Conservation (phyloP, 2,329 filamentous ascomycete species). For the Tympanopsis confertula region DNA sequence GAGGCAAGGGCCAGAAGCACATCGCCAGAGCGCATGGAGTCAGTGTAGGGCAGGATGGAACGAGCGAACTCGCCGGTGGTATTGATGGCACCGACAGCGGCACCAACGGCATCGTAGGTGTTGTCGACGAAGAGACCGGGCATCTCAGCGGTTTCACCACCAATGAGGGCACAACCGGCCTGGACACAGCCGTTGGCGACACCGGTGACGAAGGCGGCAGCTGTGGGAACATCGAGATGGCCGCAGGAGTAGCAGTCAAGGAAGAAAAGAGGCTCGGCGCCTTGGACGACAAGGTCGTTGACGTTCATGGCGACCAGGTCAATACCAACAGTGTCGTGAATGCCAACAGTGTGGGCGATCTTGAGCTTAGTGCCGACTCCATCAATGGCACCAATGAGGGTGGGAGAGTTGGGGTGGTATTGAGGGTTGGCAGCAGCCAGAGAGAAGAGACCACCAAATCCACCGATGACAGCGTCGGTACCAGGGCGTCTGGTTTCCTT, state of each 20-base stretch:
- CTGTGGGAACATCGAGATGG: slow-evolving; percentile 66
- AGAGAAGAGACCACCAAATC: slow-evolving; percentile 83
- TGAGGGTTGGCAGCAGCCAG: slow-evolving; percentile 44
- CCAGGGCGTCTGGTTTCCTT: slow-evolving; percentile 73
- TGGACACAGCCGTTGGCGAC: slow-evolving; percentile 79
- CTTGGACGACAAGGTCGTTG: slow-evolving; percentile 93
- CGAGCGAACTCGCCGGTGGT: slow-evolving; percentile 42
- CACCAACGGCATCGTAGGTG: slow-evolving; percentile 87
- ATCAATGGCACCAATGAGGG: slow-evolving; percentile 87
- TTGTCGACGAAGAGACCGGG: slow-evolving; percentile 81
- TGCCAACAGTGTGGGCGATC: slow-evolving; percentile 78
- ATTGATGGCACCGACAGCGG: slow-evolving; percentile 73
- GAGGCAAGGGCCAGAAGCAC: slow-evolving; percentile 77
- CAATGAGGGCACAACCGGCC: slow-evolving; percentile 81
- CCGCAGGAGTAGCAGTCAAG: slow-evolving; percentile 96
- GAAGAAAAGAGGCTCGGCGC: slow-evolving; percentile 89
- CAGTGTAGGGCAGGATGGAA: slow-evolving; percentile 53
- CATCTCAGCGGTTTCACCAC: slow-evolving; percentile 97
- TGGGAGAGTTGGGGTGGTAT: slow-evolving; percentile 62
- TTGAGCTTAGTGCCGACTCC: slow-evolving; percentile 95
- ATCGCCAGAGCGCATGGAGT: slow-evolving; percentile 70
- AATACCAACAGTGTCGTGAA: slow-evolving; percentile 90
- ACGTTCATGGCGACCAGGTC: slow-evolving; percentile 99
- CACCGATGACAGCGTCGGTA: slow-evolving; percentile 85
- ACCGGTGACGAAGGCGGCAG: slow-evolving; percentile 78